Evolutionary conservation across 2,329 filamentous ascomycete genomes (phyloP).

Genomic region (Claviceps pazoutovae): DNA sequence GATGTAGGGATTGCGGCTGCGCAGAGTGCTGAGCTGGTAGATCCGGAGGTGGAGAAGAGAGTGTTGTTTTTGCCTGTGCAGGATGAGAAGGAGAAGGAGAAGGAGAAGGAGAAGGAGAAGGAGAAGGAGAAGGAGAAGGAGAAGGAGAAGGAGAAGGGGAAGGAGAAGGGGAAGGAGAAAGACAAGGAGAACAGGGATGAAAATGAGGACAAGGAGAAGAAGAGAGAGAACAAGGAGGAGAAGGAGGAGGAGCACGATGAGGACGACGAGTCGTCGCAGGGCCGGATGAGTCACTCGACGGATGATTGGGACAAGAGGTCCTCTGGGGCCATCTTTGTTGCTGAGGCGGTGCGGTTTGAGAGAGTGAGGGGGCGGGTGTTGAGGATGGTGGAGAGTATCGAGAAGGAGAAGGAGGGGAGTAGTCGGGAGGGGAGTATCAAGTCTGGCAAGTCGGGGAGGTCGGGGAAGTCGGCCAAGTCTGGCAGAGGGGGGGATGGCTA

Average conservation of each 20-base stretch:
- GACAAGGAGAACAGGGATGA: no score
- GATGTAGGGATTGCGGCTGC: no score
- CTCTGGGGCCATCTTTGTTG: conserved; percentile 26
- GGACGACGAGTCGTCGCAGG: not conserved
- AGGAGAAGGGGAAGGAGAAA: not conserved
- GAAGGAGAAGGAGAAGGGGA: no score
- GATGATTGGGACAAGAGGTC: conserved; percentile 17
- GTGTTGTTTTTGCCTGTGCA: no score
- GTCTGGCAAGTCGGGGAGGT: no score
- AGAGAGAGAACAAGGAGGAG: not conserved
- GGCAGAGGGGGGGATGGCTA: no score
- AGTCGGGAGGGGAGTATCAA: conserved; percentile 26
- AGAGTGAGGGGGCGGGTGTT: conserved; percentile 32
- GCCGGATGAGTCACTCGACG: conserved; percentile 14
- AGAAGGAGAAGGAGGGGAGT: conserved; percentile 18
- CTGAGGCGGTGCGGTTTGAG: conserved; percentile 31
- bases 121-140: not conserved
- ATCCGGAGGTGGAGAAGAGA: no score
- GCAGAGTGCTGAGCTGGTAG: no score
- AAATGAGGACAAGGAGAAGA: not conserved
- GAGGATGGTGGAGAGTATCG: conserved; percentile 42
- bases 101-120: no score
- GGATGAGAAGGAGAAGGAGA: no score
- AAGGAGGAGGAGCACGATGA: conserved; percentile 2
- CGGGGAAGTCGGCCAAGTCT: no score